Evolutionary conservation across 164 flowering plant species (phyloP).

Genomic region (Macadamia integrifolia): DNA sequence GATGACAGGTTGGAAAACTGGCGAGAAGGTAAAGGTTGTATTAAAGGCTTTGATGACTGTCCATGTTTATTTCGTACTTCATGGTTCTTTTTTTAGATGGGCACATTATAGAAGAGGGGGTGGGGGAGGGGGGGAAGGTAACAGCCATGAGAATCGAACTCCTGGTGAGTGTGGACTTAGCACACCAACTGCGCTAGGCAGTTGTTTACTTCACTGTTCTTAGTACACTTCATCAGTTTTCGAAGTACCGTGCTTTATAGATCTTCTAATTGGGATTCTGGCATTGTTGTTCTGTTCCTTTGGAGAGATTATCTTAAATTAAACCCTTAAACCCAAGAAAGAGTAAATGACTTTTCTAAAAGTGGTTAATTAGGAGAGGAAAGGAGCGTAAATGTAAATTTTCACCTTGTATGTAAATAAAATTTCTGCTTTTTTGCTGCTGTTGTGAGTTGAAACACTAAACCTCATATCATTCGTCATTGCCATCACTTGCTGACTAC

Average conservation of each 20-base stretch:
- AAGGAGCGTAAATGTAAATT: neutral
- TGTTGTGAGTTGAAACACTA: neutral
- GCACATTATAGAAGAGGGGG: too few species aligned
- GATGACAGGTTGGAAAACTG: constrained; percentile 90
- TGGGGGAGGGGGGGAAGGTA: too few species aligned
- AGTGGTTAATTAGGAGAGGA: neutral
- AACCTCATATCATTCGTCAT: neutral
- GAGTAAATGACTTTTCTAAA: neutral
- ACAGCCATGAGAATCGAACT: too few species aligned
- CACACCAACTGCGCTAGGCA: too few species aligned
- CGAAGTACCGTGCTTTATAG: neutral
- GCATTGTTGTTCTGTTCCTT: neutral
- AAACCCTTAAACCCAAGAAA: neutral
- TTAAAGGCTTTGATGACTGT: constrained; percentile 1
- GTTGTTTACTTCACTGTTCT: too few species aligned
- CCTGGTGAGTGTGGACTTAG: too few species aligned
- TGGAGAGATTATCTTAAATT: neutral
- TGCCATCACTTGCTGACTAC: too few species aligned
- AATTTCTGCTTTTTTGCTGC: neutral
- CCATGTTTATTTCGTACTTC: neutral
- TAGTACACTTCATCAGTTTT: neutral
- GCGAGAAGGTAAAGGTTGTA: constrained; percentile 57
- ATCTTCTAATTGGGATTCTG: neutral
- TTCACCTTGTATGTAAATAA: neutral
- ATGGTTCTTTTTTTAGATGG: neutral